These are phyloP conservation scores for Chlamydomonas sp. DNA, from an alignment of 139 green algal genomes.

Conservation along the genomic window DNA sequence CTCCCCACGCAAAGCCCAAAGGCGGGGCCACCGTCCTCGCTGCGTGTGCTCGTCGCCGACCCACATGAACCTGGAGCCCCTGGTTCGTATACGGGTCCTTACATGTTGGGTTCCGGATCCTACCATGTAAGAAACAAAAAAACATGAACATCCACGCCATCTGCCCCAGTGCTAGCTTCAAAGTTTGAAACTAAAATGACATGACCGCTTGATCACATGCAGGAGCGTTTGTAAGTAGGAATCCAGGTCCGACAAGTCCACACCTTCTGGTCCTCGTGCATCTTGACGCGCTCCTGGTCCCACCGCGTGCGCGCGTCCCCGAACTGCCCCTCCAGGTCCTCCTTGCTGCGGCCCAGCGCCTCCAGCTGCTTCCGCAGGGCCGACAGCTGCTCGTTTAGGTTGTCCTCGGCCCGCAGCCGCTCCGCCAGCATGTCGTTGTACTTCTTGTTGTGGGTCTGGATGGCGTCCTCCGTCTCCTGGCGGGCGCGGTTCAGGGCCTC, in stretches of 20 bases:
- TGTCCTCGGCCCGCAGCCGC: conserved; percentile 45
- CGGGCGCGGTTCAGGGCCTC: conserved; percentile 43
- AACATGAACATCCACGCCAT: too few relatives aligned
- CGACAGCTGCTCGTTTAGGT: conserved; percentile 37
- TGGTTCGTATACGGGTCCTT: too few relatives aligned
- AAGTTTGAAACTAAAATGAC: too few relatives aligned
- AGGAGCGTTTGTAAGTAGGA: not conserved
- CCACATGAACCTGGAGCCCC: too few relatives aligned
- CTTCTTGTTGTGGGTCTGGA: conserved; percentile 62
- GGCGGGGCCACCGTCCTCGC: too few relatives aligned
- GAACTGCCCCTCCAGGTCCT: conserved; percentile 8
- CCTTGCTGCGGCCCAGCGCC: not conserved
- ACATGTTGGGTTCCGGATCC: too few relatives aligned
- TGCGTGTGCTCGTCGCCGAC: too few relatives aligned
- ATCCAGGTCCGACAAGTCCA: not conserved
- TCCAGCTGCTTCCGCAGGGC: conserved; percentile 35
- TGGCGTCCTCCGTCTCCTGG: conserved; percentile 63
- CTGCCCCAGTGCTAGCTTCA: too few relatives aligned
- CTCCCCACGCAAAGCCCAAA: too few relatives aligned
- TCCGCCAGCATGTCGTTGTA: conserved; percentile 77
- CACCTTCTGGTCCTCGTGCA: conserved; percentile 31
- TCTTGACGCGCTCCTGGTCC: conserved; percentile 28
- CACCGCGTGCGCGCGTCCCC: conserved; percentile 7
- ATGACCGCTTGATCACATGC: too few relatives aligned
- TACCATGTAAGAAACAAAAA: too few relatives aligned